These are phyloP conservation scores for Aspergillus ustus DNA, from an alignment of 2,329 filamentous ascomycete species.

Conservation along the genomic window DNA sequence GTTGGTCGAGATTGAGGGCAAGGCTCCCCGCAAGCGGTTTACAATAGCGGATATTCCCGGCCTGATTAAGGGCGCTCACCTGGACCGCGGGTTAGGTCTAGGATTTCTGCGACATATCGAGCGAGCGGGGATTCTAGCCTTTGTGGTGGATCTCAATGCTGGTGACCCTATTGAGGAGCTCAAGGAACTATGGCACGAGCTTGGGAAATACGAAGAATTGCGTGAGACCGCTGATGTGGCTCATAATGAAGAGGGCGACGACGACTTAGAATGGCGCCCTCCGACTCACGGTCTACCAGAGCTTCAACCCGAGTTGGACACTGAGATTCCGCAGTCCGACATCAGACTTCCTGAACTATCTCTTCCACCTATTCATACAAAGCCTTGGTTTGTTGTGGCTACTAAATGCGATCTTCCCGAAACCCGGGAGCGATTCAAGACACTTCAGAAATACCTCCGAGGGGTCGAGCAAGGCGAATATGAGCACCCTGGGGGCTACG, in stretches of 20 bases:
- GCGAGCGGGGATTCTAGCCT: conserved; percentile 87
- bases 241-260: conserved; percentile 66
- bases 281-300: conserved; percentile 32
- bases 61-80: conserved; percentile 86
- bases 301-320: conserved; percentile 22
- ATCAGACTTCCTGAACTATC: conserved; percentile 51
- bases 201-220: conserved; percentile 82
- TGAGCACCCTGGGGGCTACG: conserved; percentile 75
- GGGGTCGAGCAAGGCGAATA: conserved; percentile 65
- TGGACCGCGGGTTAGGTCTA: conserved; percentile 87
- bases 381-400: conserved; percentile 95
- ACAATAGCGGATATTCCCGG: conserved; percentile 96
- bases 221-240: conserved; percentile 70
- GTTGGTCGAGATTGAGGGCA: conserved; percentile 52
- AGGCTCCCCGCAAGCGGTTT: conserved; percentile 73
- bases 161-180: conserved; percentile 80
- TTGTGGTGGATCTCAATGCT: conserved; percentile 83
- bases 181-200: conserved; percentile 85
- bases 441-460: conserved; percentile 72
- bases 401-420: conserved; percentile 86
- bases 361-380: conserved; percentile 78
- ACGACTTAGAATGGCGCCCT: conserved; percentile 59
- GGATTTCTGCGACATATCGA: conserved; percentile 94
- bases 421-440: conserved; percentile 76
- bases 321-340: conserved; percentile 16